Evolutionary conservation across 2,329 filamentous ascomycete genomes (phyloP).

Genomic region (Paracorniculantispora psalliotae): DNA sequence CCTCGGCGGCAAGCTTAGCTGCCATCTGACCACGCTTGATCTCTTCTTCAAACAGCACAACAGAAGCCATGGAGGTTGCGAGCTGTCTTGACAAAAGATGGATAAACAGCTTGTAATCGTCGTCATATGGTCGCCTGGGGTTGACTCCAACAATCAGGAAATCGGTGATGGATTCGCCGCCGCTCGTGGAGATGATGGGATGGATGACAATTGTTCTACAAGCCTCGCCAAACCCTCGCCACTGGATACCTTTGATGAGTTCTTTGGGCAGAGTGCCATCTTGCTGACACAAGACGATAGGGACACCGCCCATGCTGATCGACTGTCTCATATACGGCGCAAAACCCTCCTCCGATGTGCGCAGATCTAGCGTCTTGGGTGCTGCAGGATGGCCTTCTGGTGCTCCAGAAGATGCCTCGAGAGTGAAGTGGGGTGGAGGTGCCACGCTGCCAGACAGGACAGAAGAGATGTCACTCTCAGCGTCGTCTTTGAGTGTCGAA

Average conservation of each 20-base stretch:
- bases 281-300: slow-evolving; percentile 63
- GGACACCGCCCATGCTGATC: slow-evolving; percentile 59
- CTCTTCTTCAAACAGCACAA: slow-evolving; percentile 79
- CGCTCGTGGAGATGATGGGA: slow-evolving; percentile 69
- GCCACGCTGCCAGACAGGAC: slow-evolving; percentile 62
- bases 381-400: slow-evolving; percentile 58
- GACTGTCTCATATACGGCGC: slow-evolving; percentile 71
- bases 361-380: slow-evolving; percentile 60
- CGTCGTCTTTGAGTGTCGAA: slow-evolving; percentile 62
- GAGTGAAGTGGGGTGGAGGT: slow-evolving; percentile 57
- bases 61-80: slow-evolving; percentile 74
- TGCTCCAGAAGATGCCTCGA: slow-evolving; percentile 70
- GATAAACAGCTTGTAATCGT: slow-evolving; percentile 74
- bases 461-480: slow-evolving; percentile 66
- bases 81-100: slow-evolving; percentile 70
- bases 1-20: slow-evolving; percentile 67
- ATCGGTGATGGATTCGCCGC: slow-evolving; percentile 66
- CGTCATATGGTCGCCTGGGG: slow-evolving; percentile 71
- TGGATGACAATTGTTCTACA: slow-evolving; percentile 69
- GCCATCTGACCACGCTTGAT: slow-evolving; percentile 69
- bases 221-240: slow-evolving; percentile 66
- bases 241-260: slow-evolving; percentile 62
- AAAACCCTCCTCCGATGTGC: slow-evolving; percentile 65
- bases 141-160: slow-evolving; percentile 78
- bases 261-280: slow-evolving; percentile 59